A percentile compares a stretch with the other conserved stretches of the same genome.
phyloP scores from a whole-genome alignment of 2,329 filamentous ascomycete genomes.

The Karstenula rhodostoma region DNA sequence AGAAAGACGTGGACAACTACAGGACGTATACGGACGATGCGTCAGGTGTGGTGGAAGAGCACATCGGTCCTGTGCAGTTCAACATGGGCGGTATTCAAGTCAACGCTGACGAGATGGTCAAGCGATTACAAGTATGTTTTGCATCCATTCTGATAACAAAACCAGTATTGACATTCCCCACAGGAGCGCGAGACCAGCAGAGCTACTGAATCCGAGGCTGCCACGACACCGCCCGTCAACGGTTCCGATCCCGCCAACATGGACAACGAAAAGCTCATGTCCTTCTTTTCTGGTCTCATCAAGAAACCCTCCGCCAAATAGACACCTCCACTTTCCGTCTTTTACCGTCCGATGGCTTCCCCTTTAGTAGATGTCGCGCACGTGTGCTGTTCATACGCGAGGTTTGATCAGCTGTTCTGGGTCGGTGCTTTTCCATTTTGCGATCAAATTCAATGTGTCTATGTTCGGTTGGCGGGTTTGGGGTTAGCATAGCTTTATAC shows the following conservation, averaged over 20 bases:
- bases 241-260: slow-evolving; percentile 42
- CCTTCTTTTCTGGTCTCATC: slow-evolving; percentile 50
- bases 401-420: neutral
- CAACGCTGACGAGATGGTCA: slow-evolving; percentile 91
- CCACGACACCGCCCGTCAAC: slow-evolving; percentile 31
- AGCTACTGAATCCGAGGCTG: slow-evolving; percentile 33
- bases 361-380: neutral
- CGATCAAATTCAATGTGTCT: slow-evolving; percentile 10
- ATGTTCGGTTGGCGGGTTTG: slow-evolving; percentile 14
- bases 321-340: slow-evolving; percentile 21
- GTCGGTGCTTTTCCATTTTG: slow-evolving; percentile 1
- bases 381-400: slow-evolving; percentile 1
- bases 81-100: slow-evolving; percentile 98
- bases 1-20: slow-evolving; percentile 44
- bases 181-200: slow-evolving; percentile 50
- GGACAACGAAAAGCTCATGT: slow-evolving; percentile 51
- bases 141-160: neutral
- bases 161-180: neutral
- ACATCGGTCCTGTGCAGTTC: slow-evolving; percentile 94
- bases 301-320: slow-evolving; percentile 39
- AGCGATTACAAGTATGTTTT: slow-evolving; percentile 76
- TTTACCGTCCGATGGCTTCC: slow-evolving; percentile 21
- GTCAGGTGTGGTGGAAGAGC: slow-evolving; percentile 57
- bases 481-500: slow-evolving; percentile 32
- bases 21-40: slow-evolving; percentile 36